Evolutionary conservation across 73 alveolate species (phyloP).

Genomic region (Stentor roeselii): DNA sequence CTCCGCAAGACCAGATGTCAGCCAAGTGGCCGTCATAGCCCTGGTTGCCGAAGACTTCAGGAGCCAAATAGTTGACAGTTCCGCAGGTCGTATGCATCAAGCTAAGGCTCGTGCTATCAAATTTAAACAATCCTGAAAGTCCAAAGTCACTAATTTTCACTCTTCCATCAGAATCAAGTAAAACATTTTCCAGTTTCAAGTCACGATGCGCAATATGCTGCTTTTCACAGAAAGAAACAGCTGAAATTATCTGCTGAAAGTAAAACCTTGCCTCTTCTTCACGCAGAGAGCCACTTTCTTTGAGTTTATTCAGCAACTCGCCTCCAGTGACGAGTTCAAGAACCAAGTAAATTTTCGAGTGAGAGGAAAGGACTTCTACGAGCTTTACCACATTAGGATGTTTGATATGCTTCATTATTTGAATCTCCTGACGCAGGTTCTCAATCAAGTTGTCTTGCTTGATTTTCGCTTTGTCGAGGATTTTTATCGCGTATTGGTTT

Average conservation of each 20-base stretch:
- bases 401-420: conserved; percentile 37
- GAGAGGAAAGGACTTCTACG: conserved; percentile 41
- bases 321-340: conserved; percentile 50
- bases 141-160: conserved; percentile 88
- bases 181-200: conserved; percentile 81
- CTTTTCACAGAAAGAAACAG: conserved; percentile 32
- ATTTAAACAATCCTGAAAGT: conserved; percentile 49
- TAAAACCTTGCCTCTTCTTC: conserved; percentile 40
- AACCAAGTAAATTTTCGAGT: conserved; percentile 46
- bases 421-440: conserved; percentile 39
- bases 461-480: no score
- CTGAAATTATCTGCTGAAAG: conserved; percentile 39
- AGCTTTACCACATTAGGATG: conserved; percentile 44
- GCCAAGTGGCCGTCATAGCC: conserved; percentile 59
- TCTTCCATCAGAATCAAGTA: conserved; percentile 69
- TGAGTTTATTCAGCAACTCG: conserved; percentile 39
- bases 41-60: conserved; percentile 41
- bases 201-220: conserved; percentile 73
- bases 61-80: conserved; percentile 52
- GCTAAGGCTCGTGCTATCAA: conserved; percentile 31
- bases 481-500: no score
- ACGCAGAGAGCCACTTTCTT: conserved; percentile 25
- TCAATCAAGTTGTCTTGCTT: conserved; percentile 44
- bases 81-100: conserved; percentile 49
- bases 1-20: conserved; percentile 53